These are phyloP conservation scores for Dendrocalamus latiflorus DNA, from an alignment of 202 grass and related monocot species.

Conservation along the genomic window DNA sequence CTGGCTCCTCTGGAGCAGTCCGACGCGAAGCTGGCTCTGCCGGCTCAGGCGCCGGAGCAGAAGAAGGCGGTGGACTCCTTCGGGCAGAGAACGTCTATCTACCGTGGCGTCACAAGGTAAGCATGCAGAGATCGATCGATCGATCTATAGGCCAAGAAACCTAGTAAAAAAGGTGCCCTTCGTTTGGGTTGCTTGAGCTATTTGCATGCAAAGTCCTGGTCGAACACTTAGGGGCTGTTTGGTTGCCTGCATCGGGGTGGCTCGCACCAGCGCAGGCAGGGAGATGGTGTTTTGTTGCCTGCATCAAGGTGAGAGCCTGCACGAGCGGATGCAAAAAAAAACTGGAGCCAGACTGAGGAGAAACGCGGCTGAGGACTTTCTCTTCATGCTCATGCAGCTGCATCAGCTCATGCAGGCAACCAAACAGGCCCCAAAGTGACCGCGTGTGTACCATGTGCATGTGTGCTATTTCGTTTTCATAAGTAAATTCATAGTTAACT, in stretches of 20 bases:
- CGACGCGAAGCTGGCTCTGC: slow-evolving; percentile 2
- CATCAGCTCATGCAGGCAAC: no score
- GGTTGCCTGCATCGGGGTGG: no score
- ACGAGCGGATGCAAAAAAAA: no score
- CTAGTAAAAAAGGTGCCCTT: background rate
- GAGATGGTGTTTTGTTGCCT: no score
- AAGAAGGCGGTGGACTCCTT: slow-evolving; percentile 75
- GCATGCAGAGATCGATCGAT: background rate
- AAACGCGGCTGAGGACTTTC: no score
- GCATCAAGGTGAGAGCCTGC: no score
- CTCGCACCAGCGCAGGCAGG: no score
- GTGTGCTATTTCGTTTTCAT: background rate
- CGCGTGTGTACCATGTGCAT: background rate
- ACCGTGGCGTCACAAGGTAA: slow-evolving; percentile 88
- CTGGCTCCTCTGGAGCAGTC: background rate
- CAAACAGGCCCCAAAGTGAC: no score
- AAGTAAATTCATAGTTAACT: background rate
- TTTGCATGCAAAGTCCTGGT: slow-evolving; percentile 15
- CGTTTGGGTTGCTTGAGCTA: background rate
- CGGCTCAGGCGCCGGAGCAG: slow-evolving; percentile 28
- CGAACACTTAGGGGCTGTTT: no score
- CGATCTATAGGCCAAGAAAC: background rate
- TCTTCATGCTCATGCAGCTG: no score
- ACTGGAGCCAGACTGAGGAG: no score
- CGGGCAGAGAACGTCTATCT: slow-evolving; percentile 92